Evolutionary conservation across 1,284 basidiomycete genomes (phyloP), one percentile per base, ranked within the genome.

Genomic region (Ustilago hordei): DNA sequence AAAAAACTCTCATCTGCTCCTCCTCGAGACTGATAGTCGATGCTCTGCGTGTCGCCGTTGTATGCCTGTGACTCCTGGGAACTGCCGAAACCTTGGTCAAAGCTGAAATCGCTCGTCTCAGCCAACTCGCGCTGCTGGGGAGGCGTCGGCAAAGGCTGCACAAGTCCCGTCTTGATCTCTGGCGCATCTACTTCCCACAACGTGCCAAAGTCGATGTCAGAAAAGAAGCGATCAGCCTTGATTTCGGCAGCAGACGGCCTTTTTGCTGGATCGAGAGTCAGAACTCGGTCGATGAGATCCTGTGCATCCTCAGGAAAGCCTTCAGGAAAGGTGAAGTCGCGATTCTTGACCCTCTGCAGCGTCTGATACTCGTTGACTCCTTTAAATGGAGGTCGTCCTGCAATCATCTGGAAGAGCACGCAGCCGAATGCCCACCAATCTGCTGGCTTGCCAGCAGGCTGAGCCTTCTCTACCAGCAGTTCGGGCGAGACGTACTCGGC

Each of bases 401-500:
- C 87, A 39, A 90, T 81, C 74, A 90, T 86, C 78, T 90, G 89
- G 78, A 85, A 90, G 6, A 90, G 69, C 17, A 90, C 88, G 77
- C 89, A 90, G 15, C 89, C 89, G 52, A 90, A 88, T 0, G 89
- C 89, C 89, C 89, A 90, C 68, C 88, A 88, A 70, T 90, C 89
- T 0, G 88, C 87, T 61, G 88, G 87, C 64, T 87, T 80, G 8
- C 86, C 82, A 0, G 88, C 88, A 0, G 71, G 60, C 36, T 69
- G 65, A 19, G 86, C 90, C 74, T 92, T 92, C 55, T 90, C 90
- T 64, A 90, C 82, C 23, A 99, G 88, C 11, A 99, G 89, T 87
- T 99, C 96, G 0, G 96, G 96, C 11, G 93, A 92, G 67, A 98
- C 93, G 84, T 98, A 99, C 81, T 98, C 95, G 0, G 96, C 94